These are phyloP conservation scores for Cinnamomum chago DNA, from an alignment of 164 flowering plant genomes.

Conservation along the genomic window DNA sequence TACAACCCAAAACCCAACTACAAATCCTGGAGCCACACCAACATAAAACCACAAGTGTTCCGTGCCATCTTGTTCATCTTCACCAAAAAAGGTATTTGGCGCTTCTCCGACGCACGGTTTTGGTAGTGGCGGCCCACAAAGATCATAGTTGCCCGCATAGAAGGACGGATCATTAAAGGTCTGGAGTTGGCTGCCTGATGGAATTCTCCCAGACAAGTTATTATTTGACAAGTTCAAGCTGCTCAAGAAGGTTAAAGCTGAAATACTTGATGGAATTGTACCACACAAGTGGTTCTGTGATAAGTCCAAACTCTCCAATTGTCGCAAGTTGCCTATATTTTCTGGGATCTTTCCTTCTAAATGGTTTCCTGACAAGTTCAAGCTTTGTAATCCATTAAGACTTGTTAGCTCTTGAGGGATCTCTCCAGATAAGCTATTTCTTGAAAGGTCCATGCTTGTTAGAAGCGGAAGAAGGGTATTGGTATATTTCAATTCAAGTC, in stretches of 20 bases:
- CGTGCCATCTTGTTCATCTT: neutral
- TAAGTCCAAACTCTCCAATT: too few species aligned
- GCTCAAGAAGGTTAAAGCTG: neutral
- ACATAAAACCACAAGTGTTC: too few species aligned
- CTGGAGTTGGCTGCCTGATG: conserved; percentile 5
- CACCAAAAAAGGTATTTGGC: neutral
- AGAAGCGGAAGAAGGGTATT: neutral
- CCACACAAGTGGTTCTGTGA: too few species aligned
- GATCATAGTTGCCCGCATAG: conserved; percentile 6
- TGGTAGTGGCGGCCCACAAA: conserved; percentile 9
- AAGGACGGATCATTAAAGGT: neutral
- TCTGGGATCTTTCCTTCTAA: too few species aligned
- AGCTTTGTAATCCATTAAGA: too few species aligned
- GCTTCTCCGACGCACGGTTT: neutral
- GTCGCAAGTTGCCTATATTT: too few species aligned
- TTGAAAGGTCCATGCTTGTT: too few species aligned
- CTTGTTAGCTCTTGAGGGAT: too few species aligned
- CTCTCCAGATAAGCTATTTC: too few species aligned
- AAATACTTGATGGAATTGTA: too few species aligned
- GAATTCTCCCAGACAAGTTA: conserved; percentile 1
- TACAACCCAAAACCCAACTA: conserved; percentile 11
- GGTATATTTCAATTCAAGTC: neutral
- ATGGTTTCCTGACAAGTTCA: too few species aligned
- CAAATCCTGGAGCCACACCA: conserved; percentile 5
- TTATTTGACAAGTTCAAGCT: conserved; percentile 7